A percentile compares a stretch with the other conserved stretches of the same genome.
Conservation (phyloP, 441 rosid species). For the Arabidopsis hybrid region DNA sequence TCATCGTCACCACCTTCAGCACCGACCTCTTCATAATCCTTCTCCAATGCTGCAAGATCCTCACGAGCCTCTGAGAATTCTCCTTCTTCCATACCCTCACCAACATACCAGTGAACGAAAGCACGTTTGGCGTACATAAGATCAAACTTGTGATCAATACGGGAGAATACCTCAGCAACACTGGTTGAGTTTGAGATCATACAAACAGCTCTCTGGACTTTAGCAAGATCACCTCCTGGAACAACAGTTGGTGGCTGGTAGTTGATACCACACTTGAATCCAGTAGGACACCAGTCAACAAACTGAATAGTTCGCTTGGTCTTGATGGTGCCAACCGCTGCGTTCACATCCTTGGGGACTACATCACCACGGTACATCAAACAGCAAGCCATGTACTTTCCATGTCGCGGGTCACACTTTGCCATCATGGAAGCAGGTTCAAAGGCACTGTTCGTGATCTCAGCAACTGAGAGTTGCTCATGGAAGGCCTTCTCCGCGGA, state of each 20-base stretch:
- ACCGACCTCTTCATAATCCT: slow-evolving; percentile 81
- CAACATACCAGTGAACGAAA: slow-evolving; percentile 90
- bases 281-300: slow-evolving; percentile 96
- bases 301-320: slow-evolving; percentile 90
- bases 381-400: slow-evolving; percentile 94
- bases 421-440: slow-evolving; percentile 57
- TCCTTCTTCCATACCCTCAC: slow-evolving; percentile 98
- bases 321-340: slow-evolving; percentile 94
- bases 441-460: slow-evolving; percentile 52
- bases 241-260: slow-evolving; percentile 95
- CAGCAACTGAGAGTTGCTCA: slow-evolving; percentile 80
- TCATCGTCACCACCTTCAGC: slow-evolving; percentile 51
- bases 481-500: slow-evolving; percentile 83
- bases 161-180: slow-evolving; percentile 85
- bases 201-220: slow-evolving; percentile 90
- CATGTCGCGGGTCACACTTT: slow-evolving; percentile 87
- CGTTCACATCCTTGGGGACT: slow-evolving; percentile 89
- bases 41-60: slow-evolving; percentile 88
- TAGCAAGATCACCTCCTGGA: slow-evolving; percentile 94
- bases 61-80: slow-evolving; percentile 94
- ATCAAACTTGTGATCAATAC: slow-evolving; percentile 86
- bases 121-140: slow-evolving; percentile 91
- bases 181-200: slow-evolving; percentile 95
- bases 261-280: slow-evolving; percentile 90
- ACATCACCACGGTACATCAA: slow-evolving; percentile 95